Evolutionary conservation across 2,329 filamentous ascomycete genomes (phyloP).

Genomic region (Dothideomycetes sp.): DNA sequence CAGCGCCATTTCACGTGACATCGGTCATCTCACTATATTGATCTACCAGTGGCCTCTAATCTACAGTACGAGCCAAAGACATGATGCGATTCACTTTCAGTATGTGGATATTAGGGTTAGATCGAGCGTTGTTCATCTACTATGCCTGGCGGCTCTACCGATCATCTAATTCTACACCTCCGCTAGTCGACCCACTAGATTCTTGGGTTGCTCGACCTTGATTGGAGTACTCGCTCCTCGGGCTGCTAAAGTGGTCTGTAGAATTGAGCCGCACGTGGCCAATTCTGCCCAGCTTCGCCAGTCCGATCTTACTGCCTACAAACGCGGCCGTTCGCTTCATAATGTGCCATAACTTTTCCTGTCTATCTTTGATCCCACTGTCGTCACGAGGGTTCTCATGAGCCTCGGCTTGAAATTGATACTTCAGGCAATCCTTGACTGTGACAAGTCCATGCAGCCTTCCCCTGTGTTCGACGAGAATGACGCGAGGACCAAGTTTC

Average conservation of each 20-base stretch:
- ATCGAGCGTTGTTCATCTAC: too few relatives aligned
- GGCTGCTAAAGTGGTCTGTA: neutral
- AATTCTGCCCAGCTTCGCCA: constrained; percentile 3
- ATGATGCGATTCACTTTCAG: too few relatives aligned
- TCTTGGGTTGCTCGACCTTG: constrained; percentile 3
- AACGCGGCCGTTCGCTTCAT: constrained; percentile 18
- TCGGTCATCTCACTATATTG: too few relatives aligned
- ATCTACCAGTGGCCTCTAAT: too few relatives aligned
- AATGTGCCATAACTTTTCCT: constrained; percentile 53
- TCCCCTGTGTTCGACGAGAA: constrained; percentile 84
- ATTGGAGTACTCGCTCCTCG: neutral
- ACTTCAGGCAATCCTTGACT: constrained; percentile 93
- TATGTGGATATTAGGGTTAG: too few relatives aligned
- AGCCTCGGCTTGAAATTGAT: constrained; percentile 92
- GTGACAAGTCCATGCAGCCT: constrained; percentile 77
- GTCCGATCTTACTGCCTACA: constrained; percentile 11
- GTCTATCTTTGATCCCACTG: constrained; percentile 40
- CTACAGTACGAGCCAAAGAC: too few relatives aligned
- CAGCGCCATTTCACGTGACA: too few relatives aligned
- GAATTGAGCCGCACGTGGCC: constrained; percentile 5
- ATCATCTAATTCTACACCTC: constrained; percentile 27
- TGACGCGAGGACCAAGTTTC: constrained; percentile 90
- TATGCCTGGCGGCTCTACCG: too few relatives aligned
- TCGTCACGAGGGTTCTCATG: constrained; percentile 61
- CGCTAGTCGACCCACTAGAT: constrained; percentile 1